Percentiles rank a stretch among this genome's conserved stretches.
Conservation (phyloP, 1,284 basidiomycete genomes). For the Ceratorhiza oryzae-sativae region DNA sequence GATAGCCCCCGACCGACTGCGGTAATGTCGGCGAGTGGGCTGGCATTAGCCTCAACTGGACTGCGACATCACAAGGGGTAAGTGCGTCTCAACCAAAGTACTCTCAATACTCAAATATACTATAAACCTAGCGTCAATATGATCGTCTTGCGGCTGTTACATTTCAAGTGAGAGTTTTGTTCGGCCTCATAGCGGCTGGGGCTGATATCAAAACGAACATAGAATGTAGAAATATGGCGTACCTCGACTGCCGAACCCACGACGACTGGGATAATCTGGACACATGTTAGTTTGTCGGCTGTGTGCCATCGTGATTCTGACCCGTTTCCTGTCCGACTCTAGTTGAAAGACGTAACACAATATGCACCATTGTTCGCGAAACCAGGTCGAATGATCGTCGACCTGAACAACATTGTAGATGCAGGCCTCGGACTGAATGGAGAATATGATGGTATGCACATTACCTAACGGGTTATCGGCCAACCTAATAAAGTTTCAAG, state of each 20-base stretch:
- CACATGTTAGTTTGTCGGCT: constrained; percentile 55
- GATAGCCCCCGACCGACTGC: constrained; percentile 73
- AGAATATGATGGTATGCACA: constrained; percentile 67
- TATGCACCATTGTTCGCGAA: constrained; percentile 73
- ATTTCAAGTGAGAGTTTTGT: constrained; percentile 55
- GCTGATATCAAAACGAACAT: background rate
- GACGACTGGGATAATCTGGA: constrained; percentile 75
- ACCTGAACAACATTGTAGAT: constrained; percentile 72
- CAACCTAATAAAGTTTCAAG: constrained; percentile 51
- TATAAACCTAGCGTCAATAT: constrained; percentile 62
- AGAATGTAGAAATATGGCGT: constrained; percentile 64
- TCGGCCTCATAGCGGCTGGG: background rate
- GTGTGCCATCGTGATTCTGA: no score
- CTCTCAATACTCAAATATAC: background rate
- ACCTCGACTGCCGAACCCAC: constrained; percentile 82
- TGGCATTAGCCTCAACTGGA: constrained; percentile 75
- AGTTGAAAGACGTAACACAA: constrained; percentile 70
- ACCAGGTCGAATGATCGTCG: constrained; percentile 70
- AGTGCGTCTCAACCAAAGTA: constrained; percentile 29
- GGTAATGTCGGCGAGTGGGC: constrained; percentile 75
- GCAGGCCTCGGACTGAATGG: constrained; percentile 60
- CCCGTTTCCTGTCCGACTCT: background rate
- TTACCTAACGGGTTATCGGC: background rate
- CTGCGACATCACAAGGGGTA: constrained; percentile 73
- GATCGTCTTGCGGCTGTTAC: constrained; percentile 76